These are phyloP conservation scores for Meira nashicola DNA, from an alignment of 1,284 basidiomycete species.

Conservation along the genomic window DNA sequence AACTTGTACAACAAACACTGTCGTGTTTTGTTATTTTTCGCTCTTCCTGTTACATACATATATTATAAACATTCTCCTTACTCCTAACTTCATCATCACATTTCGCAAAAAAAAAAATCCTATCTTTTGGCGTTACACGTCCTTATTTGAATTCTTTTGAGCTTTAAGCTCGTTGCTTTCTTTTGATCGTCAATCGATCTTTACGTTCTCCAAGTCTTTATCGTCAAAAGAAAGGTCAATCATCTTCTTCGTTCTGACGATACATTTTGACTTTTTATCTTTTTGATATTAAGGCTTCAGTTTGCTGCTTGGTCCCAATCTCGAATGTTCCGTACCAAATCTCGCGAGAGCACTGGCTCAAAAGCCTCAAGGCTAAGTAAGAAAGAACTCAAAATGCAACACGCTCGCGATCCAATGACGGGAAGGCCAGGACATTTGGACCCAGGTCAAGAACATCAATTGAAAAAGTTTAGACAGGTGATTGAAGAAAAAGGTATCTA, in stretches of 20 bases:
- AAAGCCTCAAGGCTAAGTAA: slow-evolving; percentile 28
- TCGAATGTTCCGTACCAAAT: slow-evolving; percentile 19
- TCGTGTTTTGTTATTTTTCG: no score
- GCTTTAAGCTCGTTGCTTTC: no score
- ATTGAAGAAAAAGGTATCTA: slow-evolving; percentile 45
- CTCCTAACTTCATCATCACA: no score
- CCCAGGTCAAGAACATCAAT: slow-evolving; percentile 38
- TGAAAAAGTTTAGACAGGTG: slow-evolving; percentile 33
- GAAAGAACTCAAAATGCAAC: slow-evolving; percentile 24
- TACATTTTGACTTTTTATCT: background rate
- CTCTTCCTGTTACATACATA: no score
- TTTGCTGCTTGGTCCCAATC: background rate
- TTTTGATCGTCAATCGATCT: no score
- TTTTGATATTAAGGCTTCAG: background rate
- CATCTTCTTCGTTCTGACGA: no score
- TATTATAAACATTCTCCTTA: no score
- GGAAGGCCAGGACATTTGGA: slow-evolving; percentile 48
- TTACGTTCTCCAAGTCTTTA: background rate
- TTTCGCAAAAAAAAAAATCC: no score
- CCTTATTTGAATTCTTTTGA: no score
- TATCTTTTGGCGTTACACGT: no score
- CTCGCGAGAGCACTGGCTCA: slow-evolving; percentile 24
- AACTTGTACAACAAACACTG: no score
- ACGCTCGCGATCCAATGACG: slow-evolving; percentile 3
- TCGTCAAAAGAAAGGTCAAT: background rate